Evolutionary conservation across 148 eudicot species (phyloP), one percentile per base, ranked within the genome.

Genomic region (Nepenthes mirabilis): DNA sequence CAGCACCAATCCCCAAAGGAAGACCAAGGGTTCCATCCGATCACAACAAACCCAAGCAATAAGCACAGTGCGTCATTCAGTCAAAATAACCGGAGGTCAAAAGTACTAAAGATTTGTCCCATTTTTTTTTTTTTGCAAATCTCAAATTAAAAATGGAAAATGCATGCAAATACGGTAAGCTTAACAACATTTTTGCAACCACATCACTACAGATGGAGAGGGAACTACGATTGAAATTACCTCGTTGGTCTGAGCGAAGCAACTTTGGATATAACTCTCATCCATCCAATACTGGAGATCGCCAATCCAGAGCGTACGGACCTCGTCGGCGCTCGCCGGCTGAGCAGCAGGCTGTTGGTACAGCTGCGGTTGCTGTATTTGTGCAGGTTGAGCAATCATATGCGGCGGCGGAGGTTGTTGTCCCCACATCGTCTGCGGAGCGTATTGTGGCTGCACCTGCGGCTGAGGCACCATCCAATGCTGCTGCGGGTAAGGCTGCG

Each of bases 211-310:
- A 23, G 23, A 23, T 23, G 23, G 23, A 23, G 23, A 23, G 23
- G 23, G 23, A 23, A 40, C 45, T 3, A 8, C 0, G 45, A 40
- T 4, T 3, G 45, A 40, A 8, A 1, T 5, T 64, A 91, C 98
- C 98, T 91, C 98, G 66, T 88, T 90, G n/a, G 84, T 53, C 14
- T 68, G 71, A 23, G 71, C 75, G 36, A 91, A 91, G 56, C 86
- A 83, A 33, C 47, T 62, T 1, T 55, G 40, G 11, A 91, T 62
- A 58, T 88, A 91, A 49, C 69, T 63, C 76, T 91, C 98, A 13
- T 91, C 97, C 97, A 91, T 91, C 86, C 90, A 85, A 48, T 78
- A 79, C 79, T 79, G 90, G 32, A 91, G 82, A 83, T 88, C 93
- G 3, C 97, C 97, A 65, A 91, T 91, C 97, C 96, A 91, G 1